Evolutionary conservation across 202 grass and related monocot species (phyloP), one percentile per base, ranked within the genome.

Genomic region (Sporobolus alterniflorus): DNA sequence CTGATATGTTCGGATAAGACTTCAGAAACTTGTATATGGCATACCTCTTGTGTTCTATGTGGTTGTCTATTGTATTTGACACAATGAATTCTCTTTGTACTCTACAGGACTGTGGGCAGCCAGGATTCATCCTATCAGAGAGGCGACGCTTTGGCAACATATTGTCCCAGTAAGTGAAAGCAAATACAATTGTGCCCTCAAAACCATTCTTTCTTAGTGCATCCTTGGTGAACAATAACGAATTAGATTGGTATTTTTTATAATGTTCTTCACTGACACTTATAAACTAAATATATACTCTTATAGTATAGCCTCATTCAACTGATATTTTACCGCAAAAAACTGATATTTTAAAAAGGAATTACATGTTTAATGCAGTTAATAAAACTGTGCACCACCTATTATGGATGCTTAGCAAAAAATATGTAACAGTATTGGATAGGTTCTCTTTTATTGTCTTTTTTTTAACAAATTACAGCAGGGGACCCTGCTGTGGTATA

Each of bases 51-150:
- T 59, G 17, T 59, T 69, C 64, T 72, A 40, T 73, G 6, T 15
- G 44, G 25, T 77, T 51, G 14, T 40, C 11, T 75, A 43, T 71
- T 82, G 26, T 13, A 76, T 81, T 75, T 78, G 32, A 55, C 43
- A 25, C 39, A 75, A 74, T 73, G 39, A 54, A 56, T 32, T 87
- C 57, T 77, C 68, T 86, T 65, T 83, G 56, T 79, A 80, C 59
- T 69, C 47, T 86, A 72, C 84, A 98, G 96, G 96, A 98, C 75
- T 90, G 84, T 86, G 96, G 96, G 64, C 96, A 95, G 60, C 96
- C 96, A 80, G 92, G 96, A 82, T 98, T 98, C 89, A 98, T 92
- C 56, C 70, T 83, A 11, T 80, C 96, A 88, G 96, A 98, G 87
- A 98, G 91, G 40, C 71, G 17, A 15, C 90, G 96, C 17, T 98